Evolutionary conservation across 2,329 filamentous ascomycete species (phyloP), one percentile per base, ranked within the genome.

Genomic region (Botrytis fabae): DNA sequence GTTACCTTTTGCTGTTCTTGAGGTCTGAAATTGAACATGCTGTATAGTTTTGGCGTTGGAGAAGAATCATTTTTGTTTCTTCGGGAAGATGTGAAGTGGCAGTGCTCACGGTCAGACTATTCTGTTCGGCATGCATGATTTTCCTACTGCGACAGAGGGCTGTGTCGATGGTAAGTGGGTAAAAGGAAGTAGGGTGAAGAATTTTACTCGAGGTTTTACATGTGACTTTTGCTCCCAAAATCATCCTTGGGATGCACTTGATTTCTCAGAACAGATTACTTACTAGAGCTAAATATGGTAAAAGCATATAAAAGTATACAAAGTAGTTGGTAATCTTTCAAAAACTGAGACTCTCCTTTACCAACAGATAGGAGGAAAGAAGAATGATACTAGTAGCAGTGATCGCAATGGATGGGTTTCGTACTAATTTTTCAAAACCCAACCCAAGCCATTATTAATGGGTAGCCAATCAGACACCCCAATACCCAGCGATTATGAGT

Each of bases 131-230:
- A 51, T 51, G 12, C 2, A 51, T 5, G 48, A 51, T n/a, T n/a
- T n/a, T n/a, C 12, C 5, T 1, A 2, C 48, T 14, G 12, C 5
- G 48, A 0, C 5, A 14, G 25, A 51, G 12, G 14, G 4, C n/a
- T 6, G 48, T 14, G n/a, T 10, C 14, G 14, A n/a, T 51, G 25
- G 22, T n/a, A n/a, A 51, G 48, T 51, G 25, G 25, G 25, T 51
- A 51, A 51, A 48, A 6, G 22, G 22, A 51, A n/a, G 22, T 14
- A 9, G 9, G 22, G 22, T 4, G 4, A 51, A n/a, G 25, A n/a
- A n/a, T 51, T 51, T 51, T n/a, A 51, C 12, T 10, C 12, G 12
- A 12, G 14, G 12, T n/a, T 16, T 16, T 16, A 6, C 48, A 51
- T 25, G 48, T n/a, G 48, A 51, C 25, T n/a, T 16, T 16, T 7